Evolutionary conservation across 495 filamentous ascomycete genomes (phyloP), one percentile per base, ranked within the genome.

Genomic region (Xylona heveae): DNA sequence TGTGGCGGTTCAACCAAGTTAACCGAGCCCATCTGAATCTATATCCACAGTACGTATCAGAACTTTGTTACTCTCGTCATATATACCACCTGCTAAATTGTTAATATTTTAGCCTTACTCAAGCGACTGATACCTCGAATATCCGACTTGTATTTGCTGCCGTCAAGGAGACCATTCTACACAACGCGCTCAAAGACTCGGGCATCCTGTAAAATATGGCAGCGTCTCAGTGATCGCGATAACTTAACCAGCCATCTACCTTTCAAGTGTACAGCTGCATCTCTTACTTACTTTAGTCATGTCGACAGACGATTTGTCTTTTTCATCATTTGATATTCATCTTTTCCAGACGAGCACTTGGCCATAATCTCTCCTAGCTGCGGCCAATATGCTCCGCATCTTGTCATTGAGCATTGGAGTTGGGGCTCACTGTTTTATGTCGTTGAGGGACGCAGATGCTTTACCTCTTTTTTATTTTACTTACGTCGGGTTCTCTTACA

Each of bases 1-100:
- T 97, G 10, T 95, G 90, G 88, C 67, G 90, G 46, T 97, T 97
- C 50, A 94, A 94, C 48, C 88, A 97, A 51, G 88, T 95, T 42
- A 97, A 97, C 47, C 65, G 88, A 35, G 88, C 84, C 14, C 82
- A 94, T 53, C 66, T 97, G 10, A 94, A 93, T 46, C 62, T 95
- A 33, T 97, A 94, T 53, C 88, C 88, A 46, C 88, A 97, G 88
- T 94, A 71, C 55, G 83, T 62, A 20, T n/a, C n/a, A n/a, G n/a
- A n/a, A n/a, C n/a, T n/a, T n/a, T n/a, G 12, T 19, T 18, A 18
- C 10, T 26, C 12, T 23, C 24, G 16, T 30, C 23, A 30, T 23
- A 19, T 17, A 35, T 27, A 19, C 7, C 15, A 19, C 13, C 16
- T 38, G 5, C 16, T 15, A 3, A 4, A 20, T 34, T 8, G 25